phyloP scores from a whole-genome alignment of 257 asterid species.

The Hygrophila difformis region DNA sequence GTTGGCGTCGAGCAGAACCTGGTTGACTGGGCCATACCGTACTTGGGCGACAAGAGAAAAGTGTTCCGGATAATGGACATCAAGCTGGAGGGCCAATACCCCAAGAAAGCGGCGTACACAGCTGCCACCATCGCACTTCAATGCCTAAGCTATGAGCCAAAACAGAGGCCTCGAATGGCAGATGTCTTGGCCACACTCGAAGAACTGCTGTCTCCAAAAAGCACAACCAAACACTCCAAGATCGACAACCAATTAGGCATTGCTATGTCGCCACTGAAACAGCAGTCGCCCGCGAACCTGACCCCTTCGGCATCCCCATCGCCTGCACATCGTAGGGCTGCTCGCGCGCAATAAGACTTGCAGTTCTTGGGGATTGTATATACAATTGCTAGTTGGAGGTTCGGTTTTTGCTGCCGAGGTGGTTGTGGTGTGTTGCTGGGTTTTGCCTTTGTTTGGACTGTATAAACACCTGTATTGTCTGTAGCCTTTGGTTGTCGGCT shows the following conservation, averaged over 20 bases:
- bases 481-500: too few relatives aligned
- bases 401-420: not conserved
- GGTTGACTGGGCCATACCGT: constrained; percentile 78
- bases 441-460: too few relatives aligned
- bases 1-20: constrained; percentile 54
- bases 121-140: constrained; percentile 60
- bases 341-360: constrained; percentile 35
- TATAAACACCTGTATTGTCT: too few relatives aligned
- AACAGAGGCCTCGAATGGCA: constrained; percentile 59
- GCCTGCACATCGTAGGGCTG: constrained; percentile 38
- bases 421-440: too few relatives aligned
- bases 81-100: constrained; percentile 68
- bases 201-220: constrained; percentile 46
- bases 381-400: constrained; percentile 22
- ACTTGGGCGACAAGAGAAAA: constrained; percentile 56
- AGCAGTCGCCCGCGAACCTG: constrained; percentile 34
- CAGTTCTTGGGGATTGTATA: not conserved
- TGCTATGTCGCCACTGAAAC: constrained; percentile 22
- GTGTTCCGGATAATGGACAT: constrained; percentile 71
- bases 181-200: constrained; percentile 58
- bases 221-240: constrained; percentile 19
- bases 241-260: constrained; percentile 19
- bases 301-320: constrained; percentile 49
- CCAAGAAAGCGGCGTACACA: constrained; percentile 59
- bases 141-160: constrained; percentile 51